Percentiles rank a stretch among this genome's conserved stretches.
Conservation (phyloP, 2,329 filamentous ascomycete genomes). For the Ophiostoma perfectum region DNA sequence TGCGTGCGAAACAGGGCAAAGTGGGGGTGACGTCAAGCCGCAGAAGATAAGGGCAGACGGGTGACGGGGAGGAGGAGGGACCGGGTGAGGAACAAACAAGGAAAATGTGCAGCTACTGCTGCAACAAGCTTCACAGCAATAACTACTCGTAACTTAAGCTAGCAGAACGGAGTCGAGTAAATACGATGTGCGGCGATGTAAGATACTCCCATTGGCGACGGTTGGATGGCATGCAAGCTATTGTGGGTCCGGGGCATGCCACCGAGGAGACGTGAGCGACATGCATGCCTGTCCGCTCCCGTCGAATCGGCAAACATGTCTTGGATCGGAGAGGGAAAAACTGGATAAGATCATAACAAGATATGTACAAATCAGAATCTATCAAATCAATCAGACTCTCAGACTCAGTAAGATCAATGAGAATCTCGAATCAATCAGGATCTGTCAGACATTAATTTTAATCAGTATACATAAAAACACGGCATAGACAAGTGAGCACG, state of each 20-base stretch:
- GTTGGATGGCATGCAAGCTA: background rate
- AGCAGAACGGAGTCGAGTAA: too few relatives aligned
- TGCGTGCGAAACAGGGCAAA: background rate
- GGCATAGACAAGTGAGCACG: background rate
- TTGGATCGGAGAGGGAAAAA: background rate
- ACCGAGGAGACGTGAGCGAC: background rate
- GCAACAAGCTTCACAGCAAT: background rate
- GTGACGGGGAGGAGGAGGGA: background rate
- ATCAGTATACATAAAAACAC: background rate
- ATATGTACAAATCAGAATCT: background rate
- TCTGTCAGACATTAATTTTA: too few relatives aligned
- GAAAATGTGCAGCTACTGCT: background rate
- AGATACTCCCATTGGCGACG: background rate
- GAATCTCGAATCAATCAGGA: background rate
- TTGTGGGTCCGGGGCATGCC: conserved; percentile 5
- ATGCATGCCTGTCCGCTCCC: conserved; percentile 5
- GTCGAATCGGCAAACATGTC: conserved; percentile 7
- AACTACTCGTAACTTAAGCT: background rate
- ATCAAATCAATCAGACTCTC: background rate
- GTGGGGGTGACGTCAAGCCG: conserved; percentile 11
- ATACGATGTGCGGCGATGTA: too few relatives aligned
- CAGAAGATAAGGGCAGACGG: conserved; percentile 3
- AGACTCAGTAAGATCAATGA: too few relatives aligned
- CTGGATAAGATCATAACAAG: too few relatives aligned
- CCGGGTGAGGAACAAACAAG: background rate